Percentiles rank a stretch among this genome's conserved stretches.
phyloP scores from a whole-genome alignment of 2,329 filamentous ascomycete species.

The Xylariaceae sp. region DNA sequence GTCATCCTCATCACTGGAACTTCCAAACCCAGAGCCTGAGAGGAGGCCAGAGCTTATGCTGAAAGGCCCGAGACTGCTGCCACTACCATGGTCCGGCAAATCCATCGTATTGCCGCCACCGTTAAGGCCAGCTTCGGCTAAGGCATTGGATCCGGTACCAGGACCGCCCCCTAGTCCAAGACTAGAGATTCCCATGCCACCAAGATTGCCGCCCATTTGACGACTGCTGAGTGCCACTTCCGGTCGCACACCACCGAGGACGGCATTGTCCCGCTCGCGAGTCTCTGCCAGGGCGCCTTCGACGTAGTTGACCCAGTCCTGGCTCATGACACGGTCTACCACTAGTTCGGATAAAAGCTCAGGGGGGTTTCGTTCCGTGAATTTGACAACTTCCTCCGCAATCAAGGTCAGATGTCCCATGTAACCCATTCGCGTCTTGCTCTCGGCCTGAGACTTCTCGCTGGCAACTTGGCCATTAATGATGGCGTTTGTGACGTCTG shows the following conservation, averaged over 20 bases:
- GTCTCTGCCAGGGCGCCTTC: constrained; percentile 91
- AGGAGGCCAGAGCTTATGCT: constrained; percentile 68
- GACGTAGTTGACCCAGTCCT: constrained; percentile 90
- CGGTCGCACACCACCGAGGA: constrained; percentile 87
- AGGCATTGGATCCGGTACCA: constrained; percentile 55
- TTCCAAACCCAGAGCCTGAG: constrained; percentile 79
- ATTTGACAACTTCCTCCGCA: constrained; percentile 97
- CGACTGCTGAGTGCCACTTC: constrained; percentile 82
- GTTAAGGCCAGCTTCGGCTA: constrained; percentile 76
- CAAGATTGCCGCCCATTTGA: constrained; percentile 47
- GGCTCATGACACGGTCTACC: constrained; percentile 80
- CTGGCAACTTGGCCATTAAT: constrained; percentile 84
- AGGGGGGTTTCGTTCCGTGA: constrained; percentile 87
- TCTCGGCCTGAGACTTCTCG: constrained; percentile 76
- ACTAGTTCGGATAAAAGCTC: constrained; percentile 80
- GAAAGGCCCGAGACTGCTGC: constrained; percentile 65
- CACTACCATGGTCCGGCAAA: constrained; percentile 54
- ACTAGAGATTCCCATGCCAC: constrained; percentile 45
- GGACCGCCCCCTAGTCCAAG: constrained; percentile 37
- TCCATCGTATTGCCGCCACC: constrained; percentile 54
- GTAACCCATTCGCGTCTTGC: constrained; percentile 89
- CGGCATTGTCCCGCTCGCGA: constrained; percentile 94
- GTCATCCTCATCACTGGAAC: constrained; percentile 92
- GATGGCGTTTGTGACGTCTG: constrained; percentile 84
- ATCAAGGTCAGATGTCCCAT: constrained; percentile 96